Percentiles rank a stretch among this genome's conserved stretches.
Conservation (phyloP, 352 stramenopile species). For the Phytophthora cactorum region DNA sequence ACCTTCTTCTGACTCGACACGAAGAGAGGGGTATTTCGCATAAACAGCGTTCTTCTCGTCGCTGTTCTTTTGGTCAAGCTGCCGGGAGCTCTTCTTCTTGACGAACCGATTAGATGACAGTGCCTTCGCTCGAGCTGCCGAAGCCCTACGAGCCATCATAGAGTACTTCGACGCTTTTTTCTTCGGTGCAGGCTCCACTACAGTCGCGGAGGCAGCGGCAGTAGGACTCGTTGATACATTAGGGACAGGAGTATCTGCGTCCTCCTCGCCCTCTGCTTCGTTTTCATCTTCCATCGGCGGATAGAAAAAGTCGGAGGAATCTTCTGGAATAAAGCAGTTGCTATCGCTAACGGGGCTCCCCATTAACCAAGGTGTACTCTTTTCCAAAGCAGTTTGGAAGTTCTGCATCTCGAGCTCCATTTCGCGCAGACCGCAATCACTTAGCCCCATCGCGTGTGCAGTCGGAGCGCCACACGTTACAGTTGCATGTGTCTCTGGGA, state of each 20-base stretch:
- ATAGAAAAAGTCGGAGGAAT: constrained; percentile 58
- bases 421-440: constrained; percentile 76
- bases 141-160: constrained; percentile 66
- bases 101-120: constrained; percentile 49
- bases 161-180: constrained; percentile 60
- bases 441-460: constrained; percentile 80
- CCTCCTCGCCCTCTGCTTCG: constrained; percentile 49
- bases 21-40: constrained; percentile 73
- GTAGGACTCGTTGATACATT: constrained; percentile 22
- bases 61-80: constrained; percentile 50
- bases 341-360: constrained; percentile 37
- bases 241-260: constrained; percentile 26
- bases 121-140: constrained; percentile 59
- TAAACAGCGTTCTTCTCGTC: constrained; percentile 44
- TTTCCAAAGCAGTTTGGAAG: constrained; percentile 67
- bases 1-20: constrained; percentile 67
- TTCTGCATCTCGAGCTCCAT: constrained; percentile 86
- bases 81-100: constrained; percentile 48
- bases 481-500: constrained; percentile 68
- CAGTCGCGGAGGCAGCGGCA: constrained; percentile 17
- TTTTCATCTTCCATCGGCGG: constrained; percentile 53
- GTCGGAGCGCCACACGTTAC: constrained; percentile 85
- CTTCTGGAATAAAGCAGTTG: constrained; percentile 53
- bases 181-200: constrained; percentile 24
- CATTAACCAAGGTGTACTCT: constrained; percentile 52